A percentile compares a stretch with the other conserved stretches of the same genome.
phyloP scores from a whole-genome alignment of 106 monocot genomes.

The Ottelia alismoides region DNA sequence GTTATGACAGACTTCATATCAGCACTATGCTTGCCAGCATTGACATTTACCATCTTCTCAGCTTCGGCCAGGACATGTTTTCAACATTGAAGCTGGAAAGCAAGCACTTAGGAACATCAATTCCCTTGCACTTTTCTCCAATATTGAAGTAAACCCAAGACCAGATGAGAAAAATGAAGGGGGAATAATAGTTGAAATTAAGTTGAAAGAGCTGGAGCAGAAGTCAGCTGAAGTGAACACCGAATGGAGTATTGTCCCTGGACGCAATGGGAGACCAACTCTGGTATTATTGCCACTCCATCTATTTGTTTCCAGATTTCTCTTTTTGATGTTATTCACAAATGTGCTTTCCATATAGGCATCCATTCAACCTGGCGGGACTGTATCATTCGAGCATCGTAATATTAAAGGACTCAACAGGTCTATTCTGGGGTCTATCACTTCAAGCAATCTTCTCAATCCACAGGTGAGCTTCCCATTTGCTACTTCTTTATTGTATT shows the following conservation, averaged over 20 bases:
- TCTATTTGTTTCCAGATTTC: too few relatives aligned
- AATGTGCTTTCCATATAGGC: conserved; percentile 63
- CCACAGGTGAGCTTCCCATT: conserved; percentile 57
- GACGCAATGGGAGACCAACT: conserved; percentile 74
- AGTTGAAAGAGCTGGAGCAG: conserved; percentile 84
- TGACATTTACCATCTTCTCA: conserved; percentile 15
- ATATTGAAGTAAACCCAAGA: conserved; percentile 89
- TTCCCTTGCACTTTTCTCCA: conserved; percentile 84
- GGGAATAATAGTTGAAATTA: conserved; percentile 89
- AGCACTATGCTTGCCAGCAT: neutral
- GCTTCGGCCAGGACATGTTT: conserved; percentile 81
- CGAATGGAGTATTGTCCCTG: conserved; percentile 93
- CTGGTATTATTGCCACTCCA: conserved; percentile 34
- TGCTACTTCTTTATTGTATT: neutral
- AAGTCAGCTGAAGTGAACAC: conserved; percentile 95
- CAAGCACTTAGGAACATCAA: conserved; percentile 88
- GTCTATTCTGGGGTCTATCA: conserved; percentile 78
- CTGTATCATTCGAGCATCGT: conserved; percentile 83
- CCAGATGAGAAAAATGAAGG: conserved; percentile 96
- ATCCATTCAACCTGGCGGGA: conserved; percentile 94
- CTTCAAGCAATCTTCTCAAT: conserved; percentile 90
- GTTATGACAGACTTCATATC: too few relatives aligned
- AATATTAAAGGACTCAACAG: conserved; percentile 95
- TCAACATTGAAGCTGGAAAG: conserved; percentile 94
- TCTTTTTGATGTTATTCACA: too few relatives aligned